Evolutionary conservation across 2,329 filamentous ascomycete genomes (phyloP), one percentile per base, ranked within the genome.

Genomic region (Trichoderma oligosporum): DNA sequence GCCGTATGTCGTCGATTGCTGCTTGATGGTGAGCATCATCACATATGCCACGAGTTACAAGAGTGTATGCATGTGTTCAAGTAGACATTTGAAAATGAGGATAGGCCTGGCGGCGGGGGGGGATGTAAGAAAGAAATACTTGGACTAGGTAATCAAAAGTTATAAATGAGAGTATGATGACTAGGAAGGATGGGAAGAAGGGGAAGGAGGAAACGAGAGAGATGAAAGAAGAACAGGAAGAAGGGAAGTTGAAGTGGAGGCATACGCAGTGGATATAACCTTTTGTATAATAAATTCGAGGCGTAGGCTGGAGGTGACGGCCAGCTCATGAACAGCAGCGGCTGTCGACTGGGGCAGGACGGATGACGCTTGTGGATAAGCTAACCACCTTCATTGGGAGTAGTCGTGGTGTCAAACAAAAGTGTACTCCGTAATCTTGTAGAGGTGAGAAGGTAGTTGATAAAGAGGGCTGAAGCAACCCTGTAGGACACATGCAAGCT

Each of bases 11-110:
- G 78, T 75, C 70, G 74, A 73, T 74, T 80, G 78, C 79, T 84
- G 81, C 74, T 78, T 82, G 69, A 79, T 73, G 73, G 81, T 83
- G 76, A 83, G 81, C 80, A 84, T 83, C 74, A 75, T 83, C 72
- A 65, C 67, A 67, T 67, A 65, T 63, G 61, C 65, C 60, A 61
- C 63, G 60, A 61, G 61, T 61, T 63, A 64, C 62, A 59, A 60
- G 63, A 65, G 63, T 61, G 61, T 61, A 61, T 61, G 62, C 64
- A 69, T 70, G 65, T 62, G 66, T 27, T 56, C 31, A 55, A 38
- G 58, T 42, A 45, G 42, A 25, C 38, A 60, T 24, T 51, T 44
- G 46, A 36, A 9, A 22, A 54, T 42, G 24, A 53, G 55, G 58
- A 55, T 49, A 39, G 39, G 48, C 38, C 46, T 39, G 42, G 29